These are phyloP conservation scores for Pythium dissotocum DNA, from an alignment of 352 stramenopile species.

Conservation along the genomic window DNA sequence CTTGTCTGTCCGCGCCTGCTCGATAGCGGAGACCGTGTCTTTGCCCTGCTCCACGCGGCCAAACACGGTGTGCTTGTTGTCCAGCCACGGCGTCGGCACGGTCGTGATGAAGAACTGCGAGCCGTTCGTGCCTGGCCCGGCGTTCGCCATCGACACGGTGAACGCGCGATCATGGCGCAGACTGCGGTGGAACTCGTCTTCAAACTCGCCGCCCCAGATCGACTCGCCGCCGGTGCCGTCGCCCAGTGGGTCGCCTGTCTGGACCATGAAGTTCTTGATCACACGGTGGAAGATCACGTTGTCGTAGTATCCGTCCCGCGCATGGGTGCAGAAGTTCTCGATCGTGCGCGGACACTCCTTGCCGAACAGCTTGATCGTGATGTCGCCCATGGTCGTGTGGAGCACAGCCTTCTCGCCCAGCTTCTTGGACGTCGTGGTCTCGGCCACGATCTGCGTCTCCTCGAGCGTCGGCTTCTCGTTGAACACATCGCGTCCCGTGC, in stretches of 20 bases:
- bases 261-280: slow-evolving; percentile 99
- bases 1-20: slow-evolving; percentile 90
- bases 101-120: slow-evolving; percentile 99
- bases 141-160: slow-evolving; percentile 99
- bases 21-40: slow-evolving; percentile 96
- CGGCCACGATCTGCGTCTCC: slow-evolving; percentile 86
- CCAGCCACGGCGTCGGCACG: slow-evolving; percentile 96
- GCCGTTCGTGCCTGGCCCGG: slow-evolving; percentile 76
- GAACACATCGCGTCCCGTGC: slow-evolving; percentile 92
- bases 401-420: slow-evolving; percentile 88
- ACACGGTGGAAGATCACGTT: slow-evolving; percentile 99
- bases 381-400: slow-evolving; percentile 98
- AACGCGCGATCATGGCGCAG: slow-evolving; percentile 96
- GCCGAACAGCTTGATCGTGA: slow-evolving; percentile 96
- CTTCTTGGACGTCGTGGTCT: slow-evolving; percentile 65
- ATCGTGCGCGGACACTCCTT: slow-evolving; percentile 95
- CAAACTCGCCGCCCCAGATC: slow-evolving; percentile 99
- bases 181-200: slow-evolving; percentile 97
- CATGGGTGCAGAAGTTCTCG: slow-evolving; percentile 98
- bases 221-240: slow-evolving; percentile 98
- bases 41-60: slow-evolving; percentile 92
- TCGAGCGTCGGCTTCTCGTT: slow-evolving; percentile 98
- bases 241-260: slow-evolving; percentile 94
- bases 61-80: slow-evolving; percentile 97
- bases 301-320: slow-evolving; percentile 98